Percentiles rank a stretch among this genome's conserved stretches.
phyloP scores from a whole-genome alignment of 2,329 filamentous ascomycete genomes.

The Fusarium solani-melongenae region DNA sequence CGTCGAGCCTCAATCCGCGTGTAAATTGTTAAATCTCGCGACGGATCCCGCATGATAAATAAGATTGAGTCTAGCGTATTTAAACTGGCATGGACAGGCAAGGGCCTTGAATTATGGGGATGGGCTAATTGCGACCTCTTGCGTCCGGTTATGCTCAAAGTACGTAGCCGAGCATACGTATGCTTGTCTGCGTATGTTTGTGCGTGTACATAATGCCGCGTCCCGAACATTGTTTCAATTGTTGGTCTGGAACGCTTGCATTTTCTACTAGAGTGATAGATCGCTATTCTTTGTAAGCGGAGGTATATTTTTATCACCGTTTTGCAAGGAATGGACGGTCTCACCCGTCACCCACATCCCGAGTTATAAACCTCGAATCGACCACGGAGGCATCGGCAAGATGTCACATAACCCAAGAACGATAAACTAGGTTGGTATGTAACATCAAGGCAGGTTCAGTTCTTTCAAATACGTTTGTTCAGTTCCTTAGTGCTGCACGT shows the following conservation, averaged over 20 bases:
- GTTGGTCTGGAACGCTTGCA: not conserved
- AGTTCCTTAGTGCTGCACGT: not conserved
- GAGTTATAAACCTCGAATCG: not conserved
- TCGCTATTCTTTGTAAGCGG: not conserved
- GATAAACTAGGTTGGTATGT: not conserved
- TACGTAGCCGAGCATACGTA: constrained; percentile 25
- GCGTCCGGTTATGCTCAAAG: not conserved
- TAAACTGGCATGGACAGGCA: not conserved
- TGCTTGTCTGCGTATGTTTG: not conserved
- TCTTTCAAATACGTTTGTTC: not conserved
- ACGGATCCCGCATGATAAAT: not conserved
- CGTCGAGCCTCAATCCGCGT: not conserved
- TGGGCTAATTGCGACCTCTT: not conserved
- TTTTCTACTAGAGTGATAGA: not conserved
- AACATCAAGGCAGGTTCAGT: not conserved
- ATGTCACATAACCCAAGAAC: not conserved
- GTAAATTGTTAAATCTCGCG: not conserved
- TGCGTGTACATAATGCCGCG: not conserved
- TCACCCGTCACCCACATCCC: not conserved
- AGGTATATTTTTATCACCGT: not conserved
- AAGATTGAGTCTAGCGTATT: not conserved
- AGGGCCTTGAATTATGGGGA: constrained; percentile 5
- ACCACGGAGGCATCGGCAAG: not conserved
- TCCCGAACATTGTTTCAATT: not conserved
- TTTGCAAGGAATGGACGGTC: not conserved